Percentiles rank a stretch among this genome's conserved stretches.
Evolutionary conservation across 352 stramenopile species (phyloP).

Genomic region (Phytopythium vexans): DNA sequence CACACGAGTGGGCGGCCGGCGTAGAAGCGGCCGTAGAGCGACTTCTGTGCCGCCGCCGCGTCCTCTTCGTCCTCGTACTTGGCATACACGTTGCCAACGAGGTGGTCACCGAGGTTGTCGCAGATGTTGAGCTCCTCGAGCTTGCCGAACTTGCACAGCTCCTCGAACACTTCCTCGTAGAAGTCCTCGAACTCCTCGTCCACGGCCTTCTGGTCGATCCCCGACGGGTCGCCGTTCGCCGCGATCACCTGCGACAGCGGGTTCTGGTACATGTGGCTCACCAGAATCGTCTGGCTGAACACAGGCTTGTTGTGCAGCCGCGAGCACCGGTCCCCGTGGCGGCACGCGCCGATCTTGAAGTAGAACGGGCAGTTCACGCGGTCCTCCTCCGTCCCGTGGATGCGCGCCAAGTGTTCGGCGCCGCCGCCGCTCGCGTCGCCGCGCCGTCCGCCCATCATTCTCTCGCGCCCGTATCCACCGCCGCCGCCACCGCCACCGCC

Average conservation of each 20-base stretch:
- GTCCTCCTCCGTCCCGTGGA: constrained; percentile 97
- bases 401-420: constrained; percentile 95
- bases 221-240: constrained; percentile 76
- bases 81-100: constrained; percentile 99
- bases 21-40: constrained; percentile 97
- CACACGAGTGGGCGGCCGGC: constrained; percentile 93
- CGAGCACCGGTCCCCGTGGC: constrained; percentile 98
- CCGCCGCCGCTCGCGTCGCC: constrained; percentile 75
- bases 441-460: constrained; percentile 39
- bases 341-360: constrained; percentile 99
- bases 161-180: constrained; percentile 97
- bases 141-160: constrained; percentile 98
- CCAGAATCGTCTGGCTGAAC: constrained; percentile 98
- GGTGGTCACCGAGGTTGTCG: constrained; percentile 99
- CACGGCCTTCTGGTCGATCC: constrained; percentile 88
- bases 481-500: constrained; percentile 34
- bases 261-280: constrained; percentile 99
- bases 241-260: constrained; percentile 88
- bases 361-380: constrained; percentile 99
- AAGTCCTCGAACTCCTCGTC: constrained; percentile 97
- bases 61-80: constrained; percentile 99
- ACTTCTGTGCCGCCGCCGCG: constrained; percentile 94
- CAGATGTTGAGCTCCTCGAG: constrained; percentile 99
- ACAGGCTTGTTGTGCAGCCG: constrained; percentile 98
- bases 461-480: constrained; percentile 50